Evolutionary conservation across 306 rosid genomes (phyloP).

Genomic region (Trifolium fragiferum): DNA sequence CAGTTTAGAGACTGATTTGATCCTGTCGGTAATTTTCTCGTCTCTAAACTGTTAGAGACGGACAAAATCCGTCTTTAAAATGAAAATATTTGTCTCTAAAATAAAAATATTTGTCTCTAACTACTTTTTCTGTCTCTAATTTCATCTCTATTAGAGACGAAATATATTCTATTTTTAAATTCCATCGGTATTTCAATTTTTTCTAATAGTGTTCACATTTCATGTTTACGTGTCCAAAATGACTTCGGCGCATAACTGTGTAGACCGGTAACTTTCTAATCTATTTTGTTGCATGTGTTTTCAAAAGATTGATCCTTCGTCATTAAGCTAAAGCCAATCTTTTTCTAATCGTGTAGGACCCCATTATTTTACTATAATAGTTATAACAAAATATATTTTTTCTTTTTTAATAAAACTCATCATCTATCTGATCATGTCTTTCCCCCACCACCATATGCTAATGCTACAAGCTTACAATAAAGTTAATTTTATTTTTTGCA

Average conservation of each 20-base stretch:
- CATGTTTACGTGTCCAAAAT: slow-evolving; percentile 49
- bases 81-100: no score
- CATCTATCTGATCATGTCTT: slow-evolving; percentile 28
- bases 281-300: slow-evolving; percentile 40
- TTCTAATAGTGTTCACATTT: no score
- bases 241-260: slow-evolving; percentile 41
- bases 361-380: slow-evolving; percentile 36
- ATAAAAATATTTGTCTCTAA: no score
- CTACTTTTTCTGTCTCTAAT: no score
- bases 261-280: slow-evolving; percentile 48
- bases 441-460: slow-evolving; percentile 51
- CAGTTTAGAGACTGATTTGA: no score
- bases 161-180: no score
- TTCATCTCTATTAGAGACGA: no score
- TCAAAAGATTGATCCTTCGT: slow-evolving; percentile 72
- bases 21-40: no score
- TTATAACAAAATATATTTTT: not conserved
- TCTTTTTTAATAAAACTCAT: not conserved
- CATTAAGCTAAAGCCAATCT: slow-evolving; percentile 78
- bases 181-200: no score
- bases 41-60: no score
- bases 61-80: no score
- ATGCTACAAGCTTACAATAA: slow-evolving; percentile 42
- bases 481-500: slow-evolving; percentile 37
- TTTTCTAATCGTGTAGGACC: slow-evolving; percentile 38